Base-by-base conservation (phyloP, 495 filamentous ascomycete genomes). In the Margaritispora aquatica region DNA sequence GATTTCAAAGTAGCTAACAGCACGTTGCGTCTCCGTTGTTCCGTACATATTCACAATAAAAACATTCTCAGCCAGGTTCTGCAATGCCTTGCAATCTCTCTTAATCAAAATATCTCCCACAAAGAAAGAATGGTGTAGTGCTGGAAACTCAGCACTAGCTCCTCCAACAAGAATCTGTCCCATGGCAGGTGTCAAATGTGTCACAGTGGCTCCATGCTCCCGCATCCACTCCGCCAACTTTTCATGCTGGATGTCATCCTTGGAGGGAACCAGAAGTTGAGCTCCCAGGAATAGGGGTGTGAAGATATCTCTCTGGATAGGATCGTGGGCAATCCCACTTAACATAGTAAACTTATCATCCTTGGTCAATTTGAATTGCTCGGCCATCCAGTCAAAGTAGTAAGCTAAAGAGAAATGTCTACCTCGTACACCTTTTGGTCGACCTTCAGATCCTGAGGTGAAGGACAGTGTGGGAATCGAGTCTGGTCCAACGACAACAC, bases 121-220 rank as follows among this genome's bases (percentile, higher is more conserved):
- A 65, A 96, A 97, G 79, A 96, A 95, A 47, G 88, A 89, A 60
- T 86, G 81, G 66, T 90, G 82, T 10, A 98, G 80, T 21, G 79
- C 74, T 10, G 89, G 86, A 69, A 96, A 96, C 62, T 89, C 75
- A 0, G 85, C 81, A 8, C 79, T 86, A 7, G 90, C 88, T 63
- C 89, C 90, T 36, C 93, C 94, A 26, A 96, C 88, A 1, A 98
- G 77, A 53, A 98, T 94, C 67, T 97, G 92, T 52, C 93, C 93
- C 92, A 97, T 90, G 36, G 92, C 94, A 5, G 94, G 94, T 0
- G 94, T 98, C 17, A 98, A 76, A 68, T 97, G 94, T 3, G 92
- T 93, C 31, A 94, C 86, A 17, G 89, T 96, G 15, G 88, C 84
- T 54, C 80, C 74, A 66, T 92, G 82, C 54, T 88, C 81, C 49